Base-by-base conservation (phyloP, 192 early-diverging fungal genomes). In the Piromyces sp. region DNA sequence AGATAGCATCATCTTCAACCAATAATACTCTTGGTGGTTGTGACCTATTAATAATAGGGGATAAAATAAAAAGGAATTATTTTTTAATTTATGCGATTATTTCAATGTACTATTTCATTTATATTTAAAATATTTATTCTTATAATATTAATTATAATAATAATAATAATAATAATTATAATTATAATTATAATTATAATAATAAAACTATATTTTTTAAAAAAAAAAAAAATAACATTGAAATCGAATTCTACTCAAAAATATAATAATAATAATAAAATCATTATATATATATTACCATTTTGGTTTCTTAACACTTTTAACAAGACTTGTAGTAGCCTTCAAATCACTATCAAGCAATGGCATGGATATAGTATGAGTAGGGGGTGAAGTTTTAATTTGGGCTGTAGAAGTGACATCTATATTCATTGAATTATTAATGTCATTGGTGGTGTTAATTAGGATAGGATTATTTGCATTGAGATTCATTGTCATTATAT, bases 1-100 rank as follows among this genome's bases (percentile, higher is more conserved):
- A 92, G 0, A 88, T 86, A 30, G 89, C 88, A 82, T 94, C 92
- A 78, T 94, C 93, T 30, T 94, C 93, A 0, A 94, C 88, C 0
- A 94, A 79, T 26, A 94, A 83, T n/a, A 92, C 89, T 42, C 86
- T 86, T 22, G 91, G 90, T 28, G 90, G 88, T 82, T 86, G 87
- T 1, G 85, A 81, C 89, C 89, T 68, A 68, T 6, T 83, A 16
- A 86, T 83, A 13, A 84, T n/a, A n/a, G n/a, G n/a, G n/a, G n/a
- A n/a, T n/a, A n/a, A n/a, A n/a, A n/a, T n/a, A n/a, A n/a, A n/a
- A n/a, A n/a, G n/a, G n/a, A n/a, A n/a, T n/a, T n/a, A n/a, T n/a
- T n/a, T n/a, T n/a, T n/a, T n/a, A n/a, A n/a, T 79, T 16, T 33
- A 37, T 38, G 36, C 30, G 80, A 38, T 40, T 81, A 79, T 79